Conservation (phyloP, 225 moss, liverwort and hornwort genomes). For the Antitrichia curtipendula region DNA sequence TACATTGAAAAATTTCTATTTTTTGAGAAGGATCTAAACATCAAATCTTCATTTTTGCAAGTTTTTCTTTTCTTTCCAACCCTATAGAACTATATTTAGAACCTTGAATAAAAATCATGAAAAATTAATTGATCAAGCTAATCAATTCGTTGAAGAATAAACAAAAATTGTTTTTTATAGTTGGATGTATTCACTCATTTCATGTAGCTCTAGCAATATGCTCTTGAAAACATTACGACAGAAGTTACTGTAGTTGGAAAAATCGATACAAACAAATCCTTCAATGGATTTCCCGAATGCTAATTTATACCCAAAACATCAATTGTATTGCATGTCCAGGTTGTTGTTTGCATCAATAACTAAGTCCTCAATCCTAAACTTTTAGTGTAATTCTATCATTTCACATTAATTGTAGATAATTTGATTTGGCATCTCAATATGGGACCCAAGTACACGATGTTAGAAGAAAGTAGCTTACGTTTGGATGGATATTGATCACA, state of each 20-base stretch:
- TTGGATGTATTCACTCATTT: neutral
- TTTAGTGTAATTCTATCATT: neutral
- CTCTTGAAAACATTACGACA: neutral
- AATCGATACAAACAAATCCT: neutral
- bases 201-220: neutral
- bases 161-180: neutral
- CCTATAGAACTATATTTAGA: neutral
- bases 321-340: neutral
- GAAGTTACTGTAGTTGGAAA: neutral
- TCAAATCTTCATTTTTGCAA: neutral
- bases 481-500: no score
- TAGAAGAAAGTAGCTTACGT: no score
- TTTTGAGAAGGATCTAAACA: neutral
- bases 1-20: neutral
- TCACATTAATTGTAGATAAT: neutral
- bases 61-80: neutral
- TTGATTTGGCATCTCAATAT: neutral
- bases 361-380: neutral
- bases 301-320: neutral
- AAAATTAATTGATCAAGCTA: neutral
- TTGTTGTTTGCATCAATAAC: neutral
- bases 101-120: neutral
- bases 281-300: neutral
- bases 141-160: neutral
- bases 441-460: neutral